These are phyloP conservation scores for Leccinum variicolor DNA, from an alignment of 768 basidiomycete species.

Conservation along the genomic window DNA sequence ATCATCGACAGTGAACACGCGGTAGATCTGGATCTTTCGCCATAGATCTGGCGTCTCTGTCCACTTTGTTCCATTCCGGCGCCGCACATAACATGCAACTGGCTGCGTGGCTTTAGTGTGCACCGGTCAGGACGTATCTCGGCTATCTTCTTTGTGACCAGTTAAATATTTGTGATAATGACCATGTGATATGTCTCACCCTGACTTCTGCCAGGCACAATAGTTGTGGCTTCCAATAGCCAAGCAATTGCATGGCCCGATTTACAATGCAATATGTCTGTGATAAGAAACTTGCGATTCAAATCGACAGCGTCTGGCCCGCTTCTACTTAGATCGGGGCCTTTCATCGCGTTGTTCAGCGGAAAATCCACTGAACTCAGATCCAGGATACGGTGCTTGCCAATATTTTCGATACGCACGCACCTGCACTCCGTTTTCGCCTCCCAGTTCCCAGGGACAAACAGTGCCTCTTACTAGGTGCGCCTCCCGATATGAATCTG, in stretches of 20 bases:
- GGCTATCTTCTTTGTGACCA: neutral
- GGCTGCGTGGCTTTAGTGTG: neutral
- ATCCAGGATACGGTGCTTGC: neutral
- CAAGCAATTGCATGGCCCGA: neutral
- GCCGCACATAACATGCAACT: neutral
- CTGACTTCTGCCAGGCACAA: neutral
- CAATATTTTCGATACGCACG: neutral
- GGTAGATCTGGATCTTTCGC: neutral
- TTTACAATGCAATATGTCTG: neutral
- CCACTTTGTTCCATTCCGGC: neutral
- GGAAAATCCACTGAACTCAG: neutral
- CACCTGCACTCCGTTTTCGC: neutral
- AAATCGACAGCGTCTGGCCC: neutral
- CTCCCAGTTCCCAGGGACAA: neutral
- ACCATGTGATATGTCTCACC: neutral
- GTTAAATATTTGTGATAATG: neutral
- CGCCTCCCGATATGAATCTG: neutral
- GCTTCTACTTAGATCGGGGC: neutral
- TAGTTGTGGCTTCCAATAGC: neutral
- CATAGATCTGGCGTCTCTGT: neutral
- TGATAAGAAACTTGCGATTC: neutral
- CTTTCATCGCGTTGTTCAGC: neutral
- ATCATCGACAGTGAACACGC: neutral
- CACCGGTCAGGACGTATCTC: neutral
- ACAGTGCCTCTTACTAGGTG: neutral